Conservation (phyloP, 306 rosid genomes). For the Malus asiatica region DNA sequence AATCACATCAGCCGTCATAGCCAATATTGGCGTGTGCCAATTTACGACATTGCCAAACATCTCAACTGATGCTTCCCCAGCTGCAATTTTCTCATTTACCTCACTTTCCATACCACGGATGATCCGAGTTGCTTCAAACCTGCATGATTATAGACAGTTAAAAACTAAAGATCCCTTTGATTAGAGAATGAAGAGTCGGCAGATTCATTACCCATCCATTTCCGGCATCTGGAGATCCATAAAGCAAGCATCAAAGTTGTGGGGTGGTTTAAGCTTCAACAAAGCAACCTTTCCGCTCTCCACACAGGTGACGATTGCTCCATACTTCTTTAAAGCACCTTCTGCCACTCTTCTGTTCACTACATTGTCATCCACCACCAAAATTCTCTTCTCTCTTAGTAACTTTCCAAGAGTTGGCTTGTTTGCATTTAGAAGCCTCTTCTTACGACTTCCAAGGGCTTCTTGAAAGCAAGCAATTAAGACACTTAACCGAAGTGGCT, state of each 20-base stretch:
- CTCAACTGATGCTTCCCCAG: slow-evolving; percentile 50
- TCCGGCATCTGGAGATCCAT: slow-evolving; percentile 99
- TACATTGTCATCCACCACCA: slow-evolving; percentile 88
- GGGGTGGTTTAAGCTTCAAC: slow-evolving; percentile 64
- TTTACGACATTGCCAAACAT: slow-evolving; percentile 40
- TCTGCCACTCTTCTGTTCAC: slow-evolving; percentile 90
- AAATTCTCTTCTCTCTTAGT: slow-evolving; percentile 49
- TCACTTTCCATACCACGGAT: slow-evolving; percentile 52
- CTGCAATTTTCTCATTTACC: slow-evolving; percentile 48
- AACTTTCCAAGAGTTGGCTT: slow-evolving; percentile 48
- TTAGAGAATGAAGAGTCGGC: background rate
- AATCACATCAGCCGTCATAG: slow-evolving; percentile 92
- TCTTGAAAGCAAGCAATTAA: slow-evolving; percentile 57
- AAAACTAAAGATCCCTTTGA: background rate
- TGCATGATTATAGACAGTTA: slow-evolving; percentile 27
- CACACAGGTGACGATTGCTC: slow-evolving; percentile 73
- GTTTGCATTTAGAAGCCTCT: slow-evolving; percentile 38
- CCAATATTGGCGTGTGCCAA: slow-evolving; percentile 89
- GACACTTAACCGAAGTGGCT: slow-evolving; percentile 65
- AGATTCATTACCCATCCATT: slow-evolving; percentile 88
- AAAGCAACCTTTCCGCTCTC: slow-evolving; percentile 72
- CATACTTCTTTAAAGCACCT: slow-evolving; percentile 74
- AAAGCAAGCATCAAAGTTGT: slow-evolving; percentile 77
- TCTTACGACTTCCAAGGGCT: slow-evolving; percentile 50
- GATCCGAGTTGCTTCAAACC: slow-evolving; percentile 71